Conservation (phyloP, 139 green algal genomes). For the Chara braunii region DNA sequence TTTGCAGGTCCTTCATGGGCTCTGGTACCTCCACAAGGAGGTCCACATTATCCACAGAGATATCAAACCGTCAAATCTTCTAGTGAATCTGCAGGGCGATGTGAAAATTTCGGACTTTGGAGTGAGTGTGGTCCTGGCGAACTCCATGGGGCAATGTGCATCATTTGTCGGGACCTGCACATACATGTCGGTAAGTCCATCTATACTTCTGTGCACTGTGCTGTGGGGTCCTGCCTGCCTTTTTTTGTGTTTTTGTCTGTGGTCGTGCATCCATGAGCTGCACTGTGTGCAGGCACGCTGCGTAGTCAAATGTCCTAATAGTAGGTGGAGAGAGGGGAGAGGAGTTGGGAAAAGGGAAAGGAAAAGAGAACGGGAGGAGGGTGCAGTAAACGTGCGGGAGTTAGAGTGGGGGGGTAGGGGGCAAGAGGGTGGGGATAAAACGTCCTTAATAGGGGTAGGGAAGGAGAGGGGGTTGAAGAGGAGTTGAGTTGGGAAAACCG, state of each 20-base stretch:
- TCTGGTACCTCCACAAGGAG: slow-evolving; percentile 69
- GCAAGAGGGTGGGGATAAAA: too few species aligned
- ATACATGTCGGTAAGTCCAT: slow-evolving; percentile 77
- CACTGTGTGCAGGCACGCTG: too few species aligned
- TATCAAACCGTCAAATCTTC: slow-evolving; percentile 86
- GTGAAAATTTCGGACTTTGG: slow-evolving; percentile 94
- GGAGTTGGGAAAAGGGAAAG: too few species aligned
- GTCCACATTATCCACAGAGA: slow-evolving; percentile 67
- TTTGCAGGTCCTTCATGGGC: slow-evolving; percentile 56
- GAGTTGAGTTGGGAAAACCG: too few species aligned
- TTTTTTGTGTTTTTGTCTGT: not conserved
- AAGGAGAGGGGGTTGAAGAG: too few species aligned
- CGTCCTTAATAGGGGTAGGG: too few species aligned
- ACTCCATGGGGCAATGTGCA: slow-evolving; percentile 32
- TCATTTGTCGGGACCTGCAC: slow-evolving; percentile 79
- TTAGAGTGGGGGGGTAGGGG: too few species aligned
- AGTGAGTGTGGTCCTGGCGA: slow-evolving; percentile 57
- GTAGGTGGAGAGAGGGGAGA: too few species aligned
- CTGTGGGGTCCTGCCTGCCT: too few species aligned
- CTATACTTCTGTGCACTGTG: not conserved
- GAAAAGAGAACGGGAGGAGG: too few species aligned
- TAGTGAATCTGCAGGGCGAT: slow-evolving; percentile 65
- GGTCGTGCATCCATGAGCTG: not conserved
- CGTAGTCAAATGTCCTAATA: too few species aligned
- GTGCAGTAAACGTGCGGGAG: too few species aligned